A percentile compares a stretch with the other conserved stretches of the same genome.
Conservation (phyloP, 305 asterid genomes). For the Solanum hybrid region DNA sequence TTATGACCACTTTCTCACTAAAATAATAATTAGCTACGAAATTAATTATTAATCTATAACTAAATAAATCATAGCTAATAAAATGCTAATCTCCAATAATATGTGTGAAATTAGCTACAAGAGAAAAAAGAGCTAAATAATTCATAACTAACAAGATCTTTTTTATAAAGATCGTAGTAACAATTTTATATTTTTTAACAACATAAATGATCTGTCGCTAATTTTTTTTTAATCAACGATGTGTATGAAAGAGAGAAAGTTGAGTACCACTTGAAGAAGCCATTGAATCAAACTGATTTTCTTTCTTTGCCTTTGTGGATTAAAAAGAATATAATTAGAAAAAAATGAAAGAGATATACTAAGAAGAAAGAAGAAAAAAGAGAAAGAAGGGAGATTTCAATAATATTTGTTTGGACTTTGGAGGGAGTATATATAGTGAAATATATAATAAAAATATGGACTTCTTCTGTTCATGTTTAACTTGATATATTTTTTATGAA, state of each 20-base stretch:
- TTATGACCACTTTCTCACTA: neutral
- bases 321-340: neutral
- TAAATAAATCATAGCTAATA: neutral
- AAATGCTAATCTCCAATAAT: neutral
- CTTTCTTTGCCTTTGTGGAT: neutral
- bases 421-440: neutral
- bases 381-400: neutral
- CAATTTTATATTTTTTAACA: neutral
- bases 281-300: neutral
- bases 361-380: neutral
- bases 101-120: neutral
- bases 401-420: neutral
- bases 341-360: neutral
- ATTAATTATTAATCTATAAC: neutral
- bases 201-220: neutral
- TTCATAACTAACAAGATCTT: neutral
- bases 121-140: neutral
- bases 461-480: neutral
- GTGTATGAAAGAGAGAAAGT: neutral
- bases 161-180: neutral
- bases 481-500: neutral
- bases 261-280: neutral
- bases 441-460: neutral
- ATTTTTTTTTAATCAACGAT: neutral
- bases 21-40: neutral